Conservation (phyloP, 202 grass and related monocot genomes). For the Musa balbisiana region DNA sequence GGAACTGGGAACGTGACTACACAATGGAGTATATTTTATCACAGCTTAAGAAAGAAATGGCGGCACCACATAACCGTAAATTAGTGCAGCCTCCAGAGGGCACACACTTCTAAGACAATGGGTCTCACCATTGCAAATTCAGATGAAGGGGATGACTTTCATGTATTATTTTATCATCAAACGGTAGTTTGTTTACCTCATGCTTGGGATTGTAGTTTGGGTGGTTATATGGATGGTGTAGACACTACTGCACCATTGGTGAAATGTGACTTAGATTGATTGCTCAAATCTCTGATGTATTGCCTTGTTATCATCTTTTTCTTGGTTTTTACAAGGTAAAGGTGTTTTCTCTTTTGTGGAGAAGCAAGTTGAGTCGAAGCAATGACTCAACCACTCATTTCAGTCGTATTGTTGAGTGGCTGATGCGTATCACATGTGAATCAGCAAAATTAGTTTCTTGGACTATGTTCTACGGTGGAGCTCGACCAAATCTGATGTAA, state of each 20-base stretch:
- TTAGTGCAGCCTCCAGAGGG: constrained; percentile 5
- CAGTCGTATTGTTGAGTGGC: too few species aligned
- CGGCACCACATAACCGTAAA: not conserved
- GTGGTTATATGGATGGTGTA: not conserved
- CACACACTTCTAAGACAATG: not conserved
- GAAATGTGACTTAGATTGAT: not conserved
- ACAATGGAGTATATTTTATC: constrained; percentile 5
- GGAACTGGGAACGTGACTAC: constrained; percentile 6
- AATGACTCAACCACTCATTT: too few species aligned
- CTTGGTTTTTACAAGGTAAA: too few species aligned
- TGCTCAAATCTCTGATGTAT: not conserved
- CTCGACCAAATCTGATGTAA: too few species aligned
- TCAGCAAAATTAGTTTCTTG: too few species aligned
- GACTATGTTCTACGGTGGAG: too few species aligned
- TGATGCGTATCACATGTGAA: too few species aligned
- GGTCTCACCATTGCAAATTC: not conserved
- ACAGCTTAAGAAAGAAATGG: constrained; percentile 14
- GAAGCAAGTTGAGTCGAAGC: too few species aligned
- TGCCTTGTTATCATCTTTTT: too few species aligned
- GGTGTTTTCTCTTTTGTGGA: too few species aligned
- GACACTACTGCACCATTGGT: not conserved
- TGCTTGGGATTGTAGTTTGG: not conserved
- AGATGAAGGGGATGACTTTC: not conserved
- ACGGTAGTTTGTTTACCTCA: not conserved
- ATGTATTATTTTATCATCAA: not conserved